A percentile compares a stretch with the other conserved stretches of the same genome.
These are phyloP conservation scores for Trichophyton rubrum DNA, from an alignment of 2,329 filamentous ascomycete species.

Conservation along the genomic window DNA sequence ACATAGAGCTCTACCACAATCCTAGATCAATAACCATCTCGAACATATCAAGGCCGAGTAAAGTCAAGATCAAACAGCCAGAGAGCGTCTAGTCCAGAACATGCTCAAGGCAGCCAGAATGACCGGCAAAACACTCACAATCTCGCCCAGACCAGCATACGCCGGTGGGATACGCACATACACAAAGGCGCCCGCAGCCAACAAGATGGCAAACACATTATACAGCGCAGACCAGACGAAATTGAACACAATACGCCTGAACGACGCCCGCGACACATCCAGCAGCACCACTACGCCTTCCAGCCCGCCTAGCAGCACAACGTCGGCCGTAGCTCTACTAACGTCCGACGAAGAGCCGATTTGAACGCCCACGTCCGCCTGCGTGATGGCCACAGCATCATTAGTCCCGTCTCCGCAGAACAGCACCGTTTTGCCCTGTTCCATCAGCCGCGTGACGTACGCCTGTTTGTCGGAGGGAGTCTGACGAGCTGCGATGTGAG, in stretches of 20 bases:
- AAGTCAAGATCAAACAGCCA: not conserved
- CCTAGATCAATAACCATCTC: no score
- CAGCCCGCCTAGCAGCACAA: slow-evolving; percentile 51
- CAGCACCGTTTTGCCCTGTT: slow-evolving; percentile 38
- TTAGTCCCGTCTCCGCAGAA: slow-evolving; percentile 73
- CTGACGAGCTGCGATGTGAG: slow-evolving; percentile 34
- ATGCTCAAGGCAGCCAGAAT: slow-evolving; percentile 39
- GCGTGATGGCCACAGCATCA: slow-evolving; percentile 59
- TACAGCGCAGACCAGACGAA: slow-evolving; percentile 60
- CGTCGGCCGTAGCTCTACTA: slow-evolving; percentile 54
- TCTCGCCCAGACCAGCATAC: slow-evolving; percentile 58
- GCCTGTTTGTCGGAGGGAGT: slow-evolving; percentile 43
- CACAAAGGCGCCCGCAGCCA: slow-evolving; percentile 55
- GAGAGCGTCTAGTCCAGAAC: not conserved
- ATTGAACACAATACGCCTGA: slow-evolving; percentile 49
- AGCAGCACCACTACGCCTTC: slow-evolving; percentile 47
- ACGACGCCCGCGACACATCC: slow-evolving; percentile 36
- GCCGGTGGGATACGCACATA: slow-evolving; percentile 46
- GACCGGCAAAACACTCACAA: slow-evolving; percentile 62
- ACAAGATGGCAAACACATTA: slow-evolving; percentile 54
- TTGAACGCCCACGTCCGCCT: slow-evolving; percentile 59
- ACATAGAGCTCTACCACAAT: no score
- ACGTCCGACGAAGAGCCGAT: slow-evolving; percentile 53
- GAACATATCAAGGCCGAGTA: no score
- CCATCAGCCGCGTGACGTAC: slow-evolving; percentile 36